phyloP scores from a whole-genome alignment of 2,329 filamentous ascomycete genomes.

The Cladosporium sphaerospermum region DNA sequence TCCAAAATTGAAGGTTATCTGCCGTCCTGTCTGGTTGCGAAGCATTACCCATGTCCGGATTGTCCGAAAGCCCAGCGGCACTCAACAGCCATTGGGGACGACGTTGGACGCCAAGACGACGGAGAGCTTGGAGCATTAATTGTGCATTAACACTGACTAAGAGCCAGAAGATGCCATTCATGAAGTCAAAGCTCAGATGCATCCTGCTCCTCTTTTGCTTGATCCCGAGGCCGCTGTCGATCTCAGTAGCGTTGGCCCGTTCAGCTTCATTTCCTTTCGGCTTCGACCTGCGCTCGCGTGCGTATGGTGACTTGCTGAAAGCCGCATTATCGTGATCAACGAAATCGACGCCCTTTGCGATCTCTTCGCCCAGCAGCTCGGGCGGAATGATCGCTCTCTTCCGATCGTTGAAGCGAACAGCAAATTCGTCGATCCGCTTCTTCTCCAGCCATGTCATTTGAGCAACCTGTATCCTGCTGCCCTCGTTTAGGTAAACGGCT shows the following conservation, averaged over 20 bases:
- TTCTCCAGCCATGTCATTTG: slow-evolving; percentile 87
- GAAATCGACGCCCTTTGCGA: slow-evolving; percentile 33
- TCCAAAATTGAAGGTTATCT: slow-evolving; percentile 43
- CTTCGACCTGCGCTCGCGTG: slow-evolving; percentile 56
- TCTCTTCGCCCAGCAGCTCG: slow-evolving; percentile 37
- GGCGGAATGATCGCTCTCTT: slow-evolving; percentile 33
- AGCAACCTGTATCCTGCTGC: slow-evolving; percentile 65
- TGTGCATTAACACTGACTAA: slow-evolving; percentile 54
- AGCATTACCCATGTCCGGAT: neutral
- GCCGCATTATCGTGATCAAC: slow-evolving; percentile 28
- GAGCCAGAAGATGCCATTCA: slow-evolving; percentile 66
- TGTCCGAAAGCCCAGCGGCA: slow-evolving; percentile 38
- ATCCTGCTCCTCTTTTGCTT: slow-evolving; percentile 72
- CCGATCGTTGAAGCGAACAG: slow-evolving; percentile 32
- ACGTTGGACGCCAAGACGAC: slow-evolving; percentile 53
- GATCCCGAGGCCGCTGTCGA: slow-evolving; percentile 66
- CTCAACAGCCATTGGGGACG: slow-evolving; percentile 60
- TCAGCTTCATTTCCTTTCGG: slow-evolving; percentile 17
- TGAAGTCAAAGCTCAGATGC: slow-evolving; percentile 69
- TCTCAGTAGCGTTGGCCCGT: slow-evolving; percentile 23
- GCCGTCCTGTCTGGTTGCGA: neutral
- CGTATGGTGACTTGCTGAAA: slow-evolving; percentile 49
- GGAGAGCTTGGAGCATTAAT: slow-evolving; percentile 49
- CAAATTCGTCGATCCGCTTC: slow-evolving; percentile 69
- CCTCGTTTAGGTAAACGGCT: slow-evolving; percentile 92